Conservation (phyloP, 306 rosid species). For the Rosa lucieae region DNA sequence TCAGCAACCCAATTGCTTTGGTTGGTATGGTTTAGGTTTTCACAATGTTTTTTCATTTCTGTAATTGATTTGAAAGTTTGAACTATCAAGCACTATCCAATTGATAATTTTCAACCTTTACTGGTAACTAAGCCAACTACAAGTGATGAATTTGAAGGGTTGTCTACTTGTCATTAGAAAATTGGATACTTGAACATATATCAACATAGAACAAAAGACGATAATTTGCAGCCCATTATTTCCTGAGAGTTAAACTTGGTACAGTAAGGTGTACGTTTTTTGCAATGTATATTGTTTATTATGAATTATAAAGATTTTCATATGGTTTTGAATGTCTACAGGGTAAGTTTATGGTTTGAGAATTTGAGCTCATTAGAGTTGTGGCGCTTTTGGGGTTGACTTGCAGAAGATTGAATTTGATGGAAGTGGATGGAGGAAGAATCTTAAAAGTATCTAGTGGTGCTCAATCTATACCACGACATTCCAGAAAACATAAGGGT, state of each 20-base stretch:
- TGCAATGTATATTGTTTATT: not conserved
- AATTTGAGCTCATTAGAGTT: conserved; percentile 2
- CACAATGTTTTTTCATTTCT: not conserved
- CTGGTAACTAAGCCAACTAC: not conserved
- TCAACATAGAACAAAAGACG: not conserved
- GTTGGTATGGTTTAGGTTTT: not conserved
- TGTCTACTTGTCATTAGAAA: not conserved
- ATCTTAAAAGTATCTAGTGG: not conserved
- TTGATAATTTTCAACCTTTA: not conserved
- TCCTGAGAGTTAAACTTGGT: not conserved
- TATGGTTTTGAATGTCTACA: not conserved
- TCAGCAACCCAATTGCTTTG: not conserved
- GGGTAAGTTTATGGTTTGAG: not conserved
- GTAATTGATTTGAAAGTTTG: not conserved
- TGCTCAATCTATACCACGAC: conserved; percentile 13
- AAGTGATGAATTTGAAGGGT: not conserved
- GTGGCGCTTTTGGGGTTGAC: conserved; percentile 9
- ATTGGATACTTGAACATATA: not conserved
- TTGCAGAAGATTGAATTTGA: conserved; percentile 20
- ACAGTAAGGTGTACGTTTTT: not conserved
- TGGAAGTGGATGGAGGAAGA: conserved; percentile 34
- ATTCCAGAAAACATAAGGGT: conserved; percentile 27
- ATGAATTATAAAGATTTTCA: not conserved
- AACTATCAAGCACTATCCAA: not conserved
- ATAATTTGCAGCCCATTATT: not conserved